Evolutionary conservation across 2,329 filamentous ascomycete genomes (phyloP).

Genomic region (Dothistroma pini): DNA sequence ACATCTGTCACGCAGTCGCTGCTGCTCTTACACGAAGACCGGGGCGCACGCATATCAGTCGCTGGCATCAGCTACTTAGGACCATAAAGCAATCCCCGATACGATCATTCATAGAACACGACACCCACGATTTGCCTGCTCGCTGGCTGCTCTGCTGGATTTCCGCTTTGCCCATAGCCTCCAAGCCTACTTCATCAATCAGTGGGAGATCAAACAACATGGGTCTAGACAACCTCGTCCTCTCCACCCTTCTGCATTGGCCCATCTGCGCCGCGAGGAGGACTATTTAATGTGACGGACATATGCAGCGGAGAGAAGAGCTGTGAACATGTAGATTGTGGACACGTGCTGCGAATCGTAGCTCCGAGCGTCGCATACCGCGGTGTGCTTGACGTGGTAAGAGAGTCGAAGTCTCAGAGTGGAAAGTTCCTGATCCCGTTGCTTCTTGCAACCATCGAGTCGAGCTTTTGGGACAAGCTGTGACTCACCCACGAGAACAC

Average conservation of each 20-base stretch:
- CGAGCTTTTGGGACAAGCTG: too few species aligned
- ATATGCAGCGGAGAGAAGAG: slow-evolving; percentile 24
- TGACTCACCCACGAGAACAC: too few species aligned
- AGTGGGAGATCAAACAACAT: slow-evolving; percentile 46
- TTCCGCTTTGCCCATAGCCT: slow-evolving; percentile 38
- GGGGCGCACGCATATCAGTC: not conserved
- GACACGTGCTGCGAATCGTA: not conserved
- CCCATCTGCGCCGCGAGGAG: slow-evolving; percentile 39
- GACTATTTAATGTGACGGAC: slow-evolving; percentile 49
- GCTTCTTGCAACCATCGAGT: too few species aligned
- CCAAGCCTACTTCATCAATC: slow-evolving; percentile 49
- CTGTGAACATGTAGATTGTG: not conserved
- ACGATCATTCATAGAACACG: not conserved
- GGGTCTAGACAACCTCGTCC: slow-evolving; percentile 53
- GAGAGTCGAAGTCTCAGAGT: too few species aligned
- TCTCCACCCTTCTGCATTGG: slow-evolving; percentile 48
- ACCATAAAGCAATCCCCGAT: not conserved
- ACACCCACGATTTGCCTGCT: slow-evolving; percentile 50
- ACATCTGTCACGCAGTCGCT: not conserved
- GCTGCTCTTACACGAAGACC: not conserved
- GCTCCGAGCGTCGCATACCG: too few species aligned
- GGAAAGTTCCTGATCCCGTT: too few species aligned
- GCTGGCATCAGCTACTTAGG: not conserved
- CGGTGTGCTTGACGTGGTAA: too few species aligned
- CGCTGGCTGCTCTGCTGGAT: slow-evolving; percentile 37